Evolutionary conservation across 805 yeast species (phyloP), one percentile per base, ranked within the genome.

Genomic region (Wickerhamiella azymoides): DNA sequence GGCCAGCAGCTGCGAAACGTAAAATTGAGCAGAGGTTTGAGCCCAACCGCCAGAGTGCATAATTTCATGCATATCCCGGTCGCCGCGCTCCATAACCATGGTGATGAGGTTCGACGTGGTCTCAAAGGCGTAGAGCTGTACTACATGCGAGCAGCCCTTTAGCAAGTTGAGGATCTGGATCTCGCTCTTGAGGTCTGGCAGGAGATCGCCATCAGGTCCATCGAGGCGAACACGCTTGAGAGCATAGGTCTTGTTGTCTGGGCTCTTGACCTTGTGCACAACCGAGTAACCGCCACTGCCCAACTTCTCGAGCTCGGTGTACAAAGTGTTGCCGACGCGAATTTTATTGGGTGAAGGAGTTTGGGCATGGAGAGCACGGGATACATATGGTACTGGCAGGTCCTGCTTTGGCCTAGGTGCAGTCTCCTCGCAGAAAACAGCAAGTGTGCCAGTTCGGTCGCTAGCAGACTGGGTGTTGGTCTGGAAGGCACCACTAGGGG

Each of bases 271-370:
- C 59, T 80, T 82, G 66, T 80, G 88, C 17, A 88, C 97, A 57
- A 81, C 84, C 0, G 96, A 86, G 0, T 96, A 74, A 0, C 96
- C 97, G 21, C 96, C 97, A 60, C 82, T 74, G 5, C 96, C 97
- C 16, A 88, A 61, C 11, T 83, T 66, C 56, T 85, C 96, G 24
- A 83, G 63, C 47, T 80, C 73, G 55, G 80, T 88, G 57, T 83
- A 89, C 37, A 71, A 71, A 28, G 69, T 70, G 1, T 73, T 77
- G 58, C 85, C 83, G 1, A 80, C 72, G 17, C 26, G 18, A 10
- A 40, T 9, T 18, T 16, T 18, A 24, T 10, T 32, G 17, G 36
- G 18, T 6, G 30, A n/a, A n/a, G n/a, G n/a, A n/a, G n/a, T n/a
- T 24, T 24, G 26, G 26, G 26, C 26, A 24, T 6, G 26, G 26